Conservation (phyloP, 805 yeast species). For the Nakazawaea ambrosiae region DNA sequence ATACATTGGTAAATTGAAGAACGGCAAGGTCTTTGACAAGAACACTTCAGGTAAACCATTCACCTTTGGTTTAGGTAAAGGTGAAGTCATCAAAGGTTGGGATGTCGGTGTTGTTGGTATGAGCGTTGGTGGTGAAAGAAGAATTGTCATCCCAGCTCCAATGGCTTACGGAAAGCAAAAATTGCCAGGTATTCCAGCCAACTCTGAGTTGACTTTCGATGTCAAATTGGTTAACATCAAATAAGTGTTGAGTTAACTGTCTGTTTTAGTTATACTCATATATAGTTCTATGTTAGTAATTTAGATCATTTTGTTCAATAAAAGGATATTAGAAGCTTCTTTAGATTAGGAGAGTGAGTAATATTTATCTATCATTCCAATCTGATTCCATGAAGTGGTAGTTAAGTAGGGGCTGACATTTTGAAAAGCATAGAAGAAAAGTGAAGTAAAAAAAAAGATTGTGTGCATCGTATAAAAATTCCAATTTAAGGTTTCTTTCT, state of each 20-base stretch:
- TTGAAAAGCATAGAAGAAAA: too few species aligned
- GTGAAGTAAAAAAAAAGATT: too few species aligned
- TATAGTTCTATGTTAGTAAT: not conserved
- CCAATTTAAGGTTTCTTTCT: too few species aligned
- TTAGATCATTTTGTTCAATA: not conserved
- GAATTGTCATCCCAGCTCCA: slow-evolving; percentile 91
- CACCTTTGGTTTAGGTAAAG: slow-evolving; percentile 83
- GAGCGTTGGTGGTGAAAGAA: slow-evolving; percentile 98
- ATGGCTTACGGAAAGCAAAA: slow-evolving; percentile 95
- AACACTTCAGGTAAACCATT: slow-evolving; percentile 98
- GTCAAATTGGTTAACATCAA: slow-evolving; percentile 88
- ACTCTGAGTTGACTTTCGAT: slow-evolving; percentile 93
- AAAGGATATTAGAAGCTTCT: too few species aligned
- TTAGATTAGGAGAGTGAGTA: too few species aligned
- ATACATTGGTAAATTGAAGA: slow-evolving; percentile 95
- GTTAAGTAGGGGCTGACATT: too few species aligned
- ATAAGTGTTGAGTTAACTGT: slow-evolving; percentile 34
- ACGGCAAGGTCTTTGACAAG: slow-evolving; percentile 95
- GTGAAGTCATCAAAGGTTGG: slow-evolving; percentile 98
- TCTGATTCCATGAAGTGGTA: too few species aligned
- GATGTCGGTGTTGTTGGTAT: slow-evolving; percentile 98
- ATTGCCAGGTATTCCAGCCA: slow-evolving; percentile 96
- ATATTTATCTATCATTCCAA: too few species aligned
- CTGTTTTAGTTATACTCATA: too few species aligned
- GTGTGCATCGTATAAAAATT: too few species aligned